These are phyloP conservation scores for Xylaria digitata DNA, from an alignment of 2,329 filamentous ascomycete genomes.

Conservation along the genomic window DNA sequence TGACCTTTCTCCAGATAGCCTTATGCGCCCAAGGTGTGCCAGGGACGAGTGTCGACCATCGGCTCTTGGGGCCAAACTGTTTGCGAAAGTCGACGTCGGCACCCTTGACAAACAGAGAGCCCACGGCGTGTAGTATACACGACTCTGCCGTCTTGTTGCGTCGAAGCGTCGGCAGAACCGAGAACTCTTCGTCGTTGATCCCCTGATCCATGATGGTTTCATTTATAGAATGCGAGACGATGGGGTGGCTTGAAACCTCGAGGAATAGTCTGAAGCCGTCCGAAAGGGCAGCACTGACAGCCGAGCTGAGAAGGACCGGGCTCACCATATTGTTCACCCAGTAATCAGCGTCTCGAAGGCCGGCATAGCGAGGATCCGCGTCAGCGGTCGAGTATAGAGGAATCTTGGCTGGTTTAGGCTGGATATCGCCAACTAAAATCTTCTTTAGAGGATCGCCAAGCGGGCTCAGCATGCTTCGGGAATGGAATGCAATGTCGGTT, in stretches of 20 bases:
- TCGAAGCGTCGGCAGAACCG: conserved; percentile 49
- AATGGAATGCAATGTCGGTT: conserved; percentile 57
- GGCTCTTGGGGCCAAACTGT: conserved; percentile 15
- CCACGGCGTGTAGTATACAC: conserved; percentile 17
- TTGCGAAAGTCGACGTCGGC: conserved; percentile 20
- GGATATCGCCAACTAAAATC: conserved; percentile 38
- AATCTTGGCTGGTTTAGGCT: conserved; percentile 42
- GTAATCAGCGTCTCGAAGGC: conserved; percentile 49
- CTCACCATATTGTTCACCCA: conserved; percentile 55
- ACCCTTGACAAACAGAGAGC: conserved; percentile 18
- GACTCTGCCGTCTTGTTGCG: conserved; percentile 44
- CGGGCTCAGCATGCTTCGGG: conserved; percentile 48
- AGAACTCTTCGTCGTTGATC: conserved; percentile 46
- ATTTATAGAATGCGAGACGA: conserved; percentile 55
- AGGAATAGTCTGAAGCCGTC: conserved; percentile 55
- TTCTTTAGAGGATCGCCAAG: conserved; percentile 49
- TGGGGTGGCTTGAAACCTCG: conserved; percentile 56
- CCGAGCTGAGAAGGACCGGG: conserved; percentile 52
- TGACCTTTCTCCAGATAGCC: conserved; percentile 47
- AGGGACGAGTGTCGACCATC: conserved; percentile 38
- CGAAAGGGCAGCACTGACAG: conserved; percentile 48
- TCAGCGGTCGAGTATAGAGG: conserved; percentile 53
- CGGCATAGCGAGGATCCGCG: conserved; percentile 41
- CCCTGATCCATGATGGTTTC: conserved; percentile 52
- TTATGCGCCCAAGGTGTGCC: conserved; percentile 40